Conservation (phyloP, 805 yeast species). For the Lipomyces yamanashiensis region DNA sequence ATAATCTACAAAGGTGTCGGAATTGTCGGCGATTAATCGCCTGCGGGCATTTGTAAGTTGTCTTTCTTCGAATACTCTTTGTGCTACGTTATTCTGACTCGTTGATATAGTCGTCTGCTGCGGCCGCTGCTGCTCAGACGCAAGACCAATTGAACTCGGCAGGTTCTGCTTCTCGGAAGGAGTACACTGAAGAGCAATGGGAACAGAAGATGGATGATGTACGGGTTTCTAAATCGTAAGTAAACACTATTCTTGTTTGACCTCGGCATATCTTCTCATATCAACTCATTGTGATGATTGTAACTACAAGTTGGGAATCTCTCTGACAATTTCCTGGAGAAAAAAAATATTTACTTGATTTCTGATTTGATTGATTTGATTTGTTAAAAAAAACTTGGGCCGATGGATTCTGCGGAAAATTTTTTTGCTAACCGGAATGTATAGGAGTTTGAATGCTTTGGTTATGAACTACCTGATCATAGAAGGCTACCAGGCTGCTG, state of each 20-base stretch:
- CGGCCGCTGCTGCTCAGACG: constrained; percentile 2
- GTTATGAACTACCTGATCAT: constrained; percentile 74
- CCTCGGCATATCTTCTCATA: background rate
- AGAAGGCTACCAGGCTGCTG: constrained; percentile 77
- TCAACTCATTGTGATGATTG: constrained; percentile 25
- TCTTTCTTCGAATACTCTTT: background rate
- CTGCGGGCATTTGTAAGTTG: constrained; percentile 18
- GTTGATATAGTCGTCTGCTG: constrained; percentile 17
- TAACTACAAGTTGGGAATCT: constrained; percentile 40
- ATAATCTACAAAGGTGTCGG: constrained; percentile 14
- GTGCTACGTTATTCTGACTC: background rate
- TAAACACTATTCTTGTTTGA: background rate
- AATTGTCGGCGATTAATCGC: constrained; percentile 6
- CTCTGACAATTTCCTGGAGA: constrained; percentile 40
- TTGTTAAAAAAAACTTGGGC: background rate
- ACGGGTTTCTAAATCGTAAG: constrained; percentile 37
- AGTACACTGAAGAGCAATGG: constrained; percentile 42
- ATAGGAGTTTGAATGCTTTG: constrained; percentile 52
- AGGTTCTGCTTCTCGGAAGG: constrained; percentile 6
- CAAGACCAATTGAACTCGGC: background rate
- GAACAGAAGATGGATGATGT: constrained; percentile 39
- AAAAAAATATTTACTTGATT: constrained; percentile 27
- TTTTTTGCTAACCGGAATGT: background rate
- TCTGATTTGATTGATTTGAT: constrained; percentile 21
- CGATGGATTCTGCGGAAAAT: background rate